Base-by-base conservation (phyloP, 345 rosid genomes). In the Bruguiera parviflora region DNA sequence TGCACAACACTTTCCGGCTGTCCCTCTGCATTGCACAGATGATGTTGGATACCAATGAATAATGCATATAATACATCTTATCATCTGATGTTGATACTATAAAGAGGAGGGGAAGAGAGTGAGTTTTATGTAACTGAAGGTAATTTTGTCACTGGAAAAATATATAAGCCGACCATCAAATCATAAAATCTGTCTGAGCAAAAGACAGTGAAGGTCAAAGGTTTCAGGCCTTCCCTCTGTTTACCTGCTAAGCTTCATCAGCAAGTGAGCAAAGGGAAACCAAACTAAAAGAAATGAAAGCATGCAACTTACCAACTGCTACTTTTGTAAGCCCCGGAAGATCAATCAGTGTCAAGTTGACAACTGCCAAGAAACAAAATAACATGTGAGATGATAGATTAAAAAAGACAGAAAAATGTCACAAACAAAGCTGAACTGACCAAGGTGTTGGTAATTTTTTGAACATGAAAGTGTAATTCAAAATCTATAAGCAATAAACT, bases 321-420 rank as follows among this genome's bases (percentile, higher is more conserved):
- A 96, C 96, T 86, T 96, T 96, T 35, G 99, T 96, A 58, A 96
- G 98, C 71, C 99, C 99, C 28, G 99, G 99, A 82, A 96, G 98
- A 85, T 96, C 99, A 72, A 96, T 77, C 77, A 96, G 73, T 8
- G 99, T 96, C 87, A 96, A 80, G 86, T 96, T 92, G 75, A 96
- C 99, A 83, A 96, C 99, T 95, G 92, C 82, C 62, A 81, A 61
- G 53, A 74, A 43, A 32, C 16, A 63, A 71, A 78, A 74, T 55
- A 63, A 32, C 19, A 73, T 15, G 31, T 0, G 2, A 28, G 31
- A 27, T 7, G 31, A 20, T 9, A 43, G 49, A 43, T 43, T 43
- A 43, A 43, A 39, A 43, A 43, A 0, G 49, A 13, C 49, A 43
- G 49, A 43, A 43, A 15, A 3, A 43, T 0, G 5, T 13, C 19